These are phyloP conservation scores for Pseudonitzschia multiseries DNA, from an alignment of 108 stramenopile genomes.

Conservation along the genomic window DNA sequence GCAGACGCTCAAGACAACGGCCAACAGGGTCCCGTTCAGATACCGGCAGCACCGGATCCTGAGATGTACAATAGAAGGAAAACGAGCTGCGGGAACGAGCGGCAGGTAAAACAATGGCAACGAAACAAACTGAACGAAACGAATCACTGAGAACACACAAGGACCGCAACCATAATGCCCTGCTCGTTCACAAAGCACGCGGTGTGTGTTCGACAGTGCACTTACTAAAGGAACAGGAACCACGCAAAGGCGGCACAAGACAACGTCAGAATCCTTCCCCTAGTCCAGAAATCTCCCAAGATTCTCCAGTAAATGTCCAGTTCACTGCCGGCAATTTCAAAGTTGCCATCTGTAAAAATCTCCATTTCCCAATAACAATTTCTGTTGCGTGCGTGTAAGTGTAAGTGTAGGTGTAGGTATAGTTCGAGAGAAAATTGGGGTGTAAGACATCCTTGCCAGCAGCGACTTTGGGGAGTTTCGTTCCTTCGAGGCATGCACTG, in stretches of 20 bases:
- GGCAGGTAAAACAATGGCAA: too few relatives aligned
- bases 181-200: too few relatives aligned
- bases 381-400: too few relatives aligned
- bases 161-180: too few relatives aligned
- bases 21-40: slow-evolving; percentile 1
- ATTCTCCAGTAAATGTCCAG: slow-evolving; percentile 6
- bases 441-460: too few relatives aligned
- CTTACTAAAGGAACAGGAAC: slow-evolving; percentile 6
- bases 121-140: too few relatives aligned
- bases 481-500: too few relatives aligned
- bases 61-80: slow-evolving; percentile 24
- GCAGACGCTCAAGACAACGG: slow-evolving; percentile 24
- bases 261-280: slow-evolving; percentile 1
- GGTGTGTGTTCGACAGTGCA: background rate
- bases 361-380: background rate
- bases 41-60: slow-evolving; percentile 5
- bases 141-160: too few relatives aligned
- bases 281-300: background rate
- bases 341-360: too few relatives aligned
- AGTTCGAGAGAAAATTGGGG: background rate
- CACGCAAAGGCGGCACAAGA: slow-evolving; percentile 1
- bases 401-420: too few relatives aligned
- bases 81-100: background rate
- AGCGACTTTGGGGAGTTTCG: too few relatives aligned
- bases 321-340: too few relatives aligned